Conservation (phyloP, 2,329 filamentous ascomycete genomes). For the Fusarium euwallaceae region DNA sequence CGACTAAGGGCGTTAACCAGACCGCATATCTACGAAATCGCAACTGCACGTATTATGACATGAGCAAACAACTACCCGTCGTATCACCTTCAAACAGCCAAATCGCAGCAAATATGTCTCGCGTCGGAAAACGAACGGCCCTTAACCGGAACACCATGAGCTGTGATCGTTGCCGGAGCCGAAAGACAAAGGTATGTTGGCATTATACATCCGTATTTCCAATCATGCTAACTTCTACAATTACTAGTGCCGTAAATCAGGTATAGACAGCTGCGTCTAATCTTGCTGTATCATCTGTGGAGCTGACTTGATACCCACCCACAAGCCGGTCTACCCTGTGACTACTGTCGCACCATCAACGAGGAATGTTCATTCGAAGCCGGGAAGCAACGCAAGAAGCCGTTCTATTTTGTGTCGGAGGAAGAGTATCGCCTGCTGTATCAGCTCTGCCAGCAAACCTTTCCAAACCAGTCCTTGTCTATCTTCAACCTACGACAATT, state of each 20-base stretch:
- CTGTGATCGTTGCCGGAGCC: neutral
- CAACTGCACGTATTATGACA: no score
- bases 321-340: neutral
- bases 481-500: neutral
- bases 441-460: neutral
- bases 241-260: neutral
- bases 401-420: neutral
- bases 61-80: neutral
- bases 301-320: neutral
- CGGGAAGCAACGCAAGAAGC: neutral
- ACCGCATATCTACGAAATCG: no score
- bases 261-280: neutral
- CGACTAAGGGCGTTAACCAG: no score
- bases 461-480: neutral
- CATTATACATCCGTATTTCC: neutral
- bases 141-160: neutral
- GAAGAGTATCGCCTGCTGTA: neutral
- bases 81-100: neutral
- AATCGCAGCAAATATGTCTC: neutral
- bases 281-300: neutral
- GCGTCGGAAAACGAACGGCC: neutral
- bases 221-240: neutral
- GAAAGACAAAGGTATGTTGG: neutral
- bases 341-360: neutral
- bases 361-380: neutral